Base-by-base conservation (phyloP, 257 asterid species). In the Euphrasia confusa region DNA sequence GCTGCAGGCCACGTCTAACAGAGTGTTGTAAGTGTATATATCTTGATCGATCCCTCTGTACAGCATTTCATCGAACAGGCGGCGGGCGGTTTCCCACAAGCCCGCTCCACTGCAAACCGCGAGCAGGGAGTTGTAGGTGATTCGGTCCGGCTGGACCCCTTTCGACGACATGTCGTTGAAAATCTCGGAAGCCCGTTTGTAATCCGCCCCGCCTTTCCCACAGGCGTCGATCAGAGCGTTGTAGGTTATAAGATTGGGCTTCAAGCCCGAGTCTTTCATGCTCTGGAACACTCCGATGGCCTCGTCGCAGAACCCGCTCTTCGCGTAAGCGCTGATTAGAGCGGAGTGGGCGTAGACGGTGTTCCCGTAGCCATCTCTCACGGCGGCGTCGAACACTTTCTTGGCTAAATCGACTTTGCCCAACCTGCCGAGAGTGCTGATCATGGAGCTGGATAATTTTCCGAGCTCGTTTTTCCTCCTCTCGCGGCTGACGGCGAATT, bases 41-140 rank as follows among this genome's bases (percentile, higher is more conserved):
- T 92, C 99, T 73, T 79, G 96, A 54, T 92, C 88, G n/a, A 89
- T 79, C 21, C 99, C 95, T 56, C 79, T 72, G 53, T 66, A 74
- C 24, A 77, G 71, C 99, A 92, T 92, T 78, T 89, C 96, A 18
- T 74, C 72, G 47, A 86, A 89, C 88, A 89, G 71, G 53, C 69
- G 53, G 73, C 68, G 80, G 0, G 97, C 97, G 2, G 68, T 75
- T 8, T 86, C 91, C 96, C 96, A 89, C 70, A 83, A 69, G 27
- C 97, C 96, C 0, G 94, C 95, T 37, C 97, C 97, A 67, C 96
- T 83, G 64, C 97, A 92, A 59, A 92, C 96, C 0, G 97, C 97
- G 50, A 92, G 89, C 54, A 92, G 89, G 4, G 97, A 89, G 64
- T 92, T 92, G 77, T 83, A 92, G 10, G 97, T 92, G 13, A 92